phyloP scores from a whole-genome alignment of 306 rosid genomes.

The Myrica gale region DNA sequence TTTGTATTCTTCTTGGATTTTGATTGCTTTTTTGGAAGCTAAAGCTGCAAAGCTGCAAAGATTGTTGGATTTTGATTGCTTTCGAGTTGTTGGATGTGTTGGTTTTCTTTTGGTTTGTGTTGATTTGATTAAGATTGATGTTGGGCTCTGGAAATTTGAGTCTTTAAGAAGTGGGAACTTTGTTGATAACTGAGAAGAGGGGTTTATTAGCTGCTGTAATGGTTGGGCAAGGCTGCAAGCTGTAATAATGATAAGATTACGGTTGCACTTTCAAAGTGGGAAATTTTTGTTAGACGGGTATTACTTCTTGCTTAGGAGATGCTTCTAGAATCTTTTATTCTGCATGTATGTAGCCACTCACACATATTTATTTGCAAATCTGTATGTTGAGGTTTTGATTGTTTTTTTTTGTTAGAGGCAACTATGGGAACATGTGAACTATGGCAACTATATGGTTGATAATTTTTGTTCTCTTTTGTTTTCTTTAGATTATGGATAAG shows the following conservation, averaged over 20 bases:
- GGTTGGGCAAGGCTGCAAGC: neutral
- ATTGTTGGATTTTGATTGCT: no score
- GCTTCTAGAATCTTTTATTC: neutral
- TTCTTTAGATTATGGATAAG: no score
- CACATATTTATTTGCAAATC: conserved; percentile 2
- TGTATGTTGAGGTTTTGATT: conserved; percentile 15
- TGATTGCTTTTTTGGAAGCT: neutral
- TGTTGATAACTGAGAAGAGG: neutral
- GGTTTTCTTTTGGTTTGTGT: conserved; percentile 5
- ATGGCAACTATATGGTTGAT: no score
- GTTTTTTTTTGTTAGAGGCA: neutral
- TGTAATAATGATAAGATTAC: neutral
- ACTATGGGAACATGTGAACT: neutral
- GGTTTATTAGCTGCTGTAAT: neutral
- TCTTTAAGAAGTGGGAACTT: neutral
- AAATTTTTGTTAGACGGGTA: neutral
- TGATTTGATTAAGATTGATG: neutral
- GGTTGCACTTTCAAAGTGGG: neutral
- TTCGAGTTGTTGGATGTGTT: neutral
- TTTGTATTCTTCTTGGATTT: neutral
- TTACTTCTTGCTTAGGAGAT: neutral
- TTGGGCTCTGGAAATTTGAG: neutral
- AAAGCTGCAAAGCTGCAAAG: neutral
- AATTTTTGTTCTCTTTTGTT: no score
- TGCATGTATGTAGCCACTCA: neutral